These are phyloP conservation scores for Salix dunnii DNA, from an alignment of 345 rosid genomes.

Conservation along the genomic window DNA sequence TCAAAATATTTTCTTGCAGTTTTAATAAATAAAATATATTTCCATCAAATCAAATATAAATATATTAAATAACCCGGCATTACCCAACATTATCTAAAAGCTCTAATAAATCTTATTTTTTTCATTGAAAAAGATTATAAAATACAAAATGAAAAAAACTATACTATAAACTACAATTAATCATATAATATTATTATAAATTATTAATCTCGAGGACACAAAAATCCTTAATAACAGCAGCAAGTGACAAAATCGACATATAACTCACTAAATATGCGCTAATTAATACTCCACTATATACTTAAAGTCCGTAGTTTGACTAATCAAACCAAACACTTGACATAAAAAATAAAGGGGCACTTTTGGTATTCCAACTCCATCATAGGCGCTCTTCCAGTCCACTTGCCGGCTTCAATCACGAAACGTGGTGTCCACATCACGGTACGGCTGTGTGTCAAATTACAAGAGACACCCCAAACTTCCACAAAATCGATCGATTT, in stretches of 20 bases:
- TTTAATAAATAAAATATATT: too few species aligned
- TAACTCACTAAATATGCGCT: background rate
- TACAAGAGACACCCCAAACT: background rate
- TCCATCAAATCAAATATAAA: too few species aligned
- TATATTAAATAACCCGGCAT: too few species aligned
- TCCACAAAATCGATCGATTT: background rate
- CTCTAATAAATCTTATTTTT: too few species aligned
- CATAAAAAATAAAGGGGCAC: background rate
- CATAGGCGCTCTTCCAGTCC: background rate
- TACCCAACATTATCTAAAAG: too few species aligned
- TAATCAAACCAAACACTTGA: background rate
- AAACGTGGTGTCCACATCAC: background rate
- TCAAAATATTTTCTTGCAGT: too few species aligned
- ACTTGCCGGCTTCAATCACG: background rate
- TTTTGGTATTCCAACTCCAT: background rate
- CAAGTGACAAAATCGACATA: slow-evolving; percentile 4
- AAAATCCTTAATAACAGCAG: background rate
- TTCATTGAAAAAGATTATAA: too few species aligned
- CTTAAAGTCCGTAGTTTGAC: slow-evolving; percentile 14
- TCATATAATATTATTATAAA: background rate
- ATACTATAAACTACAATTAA: background rate
- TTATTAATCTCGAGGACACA: background rate
- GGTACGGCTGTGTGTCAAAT: background rate
- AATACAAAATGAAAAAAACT: too few species aligned
- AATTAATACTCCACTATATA: background rate